Evolutionary conservation across 805 yeast species (phyloP).

Genomic region (Starmerella apis): DNA sequence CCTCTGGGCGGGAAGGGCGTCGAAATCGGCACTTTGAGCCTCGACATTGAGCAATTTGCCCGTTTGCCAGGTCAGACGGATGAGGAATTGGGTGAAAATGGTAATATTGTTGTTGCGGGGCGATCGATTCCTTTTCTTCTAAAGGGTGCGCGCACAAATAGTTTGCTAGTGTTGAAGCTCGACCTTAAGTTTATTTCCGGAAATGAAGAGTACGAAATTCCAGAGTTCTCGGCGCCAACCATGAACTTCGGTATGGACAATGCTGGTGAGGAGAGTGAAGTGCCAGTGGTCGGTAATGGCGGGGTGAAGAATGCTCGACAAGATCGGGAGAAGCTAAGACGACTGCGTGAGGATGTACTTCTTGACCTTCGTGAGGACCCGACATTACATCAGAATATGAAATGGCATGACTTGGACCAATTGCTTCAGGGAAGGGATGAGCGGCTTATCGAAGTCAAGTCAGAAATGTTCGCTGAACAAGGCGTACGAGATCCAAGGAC

Average conservation of each 20-base stretch:
- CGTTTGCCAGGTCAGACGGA: slow-evolving; percentile 2
- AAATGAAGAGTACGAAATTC: slow-evolving; percentile 34
- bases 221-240: slow-evolving; percentile 38
- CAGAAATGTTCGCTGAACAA: slow-evolving; percentile 6
- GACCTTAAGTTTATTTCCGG: slow-evolving; percentile 40
- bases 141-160: slow-evolving; percentile 70
- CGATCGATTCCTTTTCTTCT: slow-evolving; percentile 49
- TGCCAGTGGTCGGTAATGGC: not conserved
- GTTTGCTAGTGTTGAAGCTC: slow-evolving; percentile 41
- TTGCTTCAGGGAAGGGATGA: slow-evolving; percentile 12
- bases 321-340: slow-evolving; percentile 12
- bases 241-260: slow-evolving; percentile 32
- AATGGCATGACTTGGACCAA: slow-evolving; percentile 14
- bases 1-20: slow-evolving; percentile 35
- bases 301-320: not conserved
- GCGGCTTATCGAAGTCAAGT: slow-evolving; percentile 1
- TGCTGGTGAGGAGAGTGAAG: slow-evolving; percentile 45
- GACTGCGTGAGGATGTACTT: slow-evolving; percentile 13
- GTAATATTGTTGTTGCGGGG: slow-evolving; percentile 26
- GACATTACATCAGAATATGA: not conserved
- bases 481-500: slow-evolving; percentile 5
- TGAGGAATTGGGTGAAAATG: not conserved
- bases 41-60: slow-evolving; percentile 66
- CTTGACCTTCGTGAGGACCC: slow-evolving; percentile 9
- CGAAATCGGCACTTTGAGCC: slow-evolving; percentile 52